Conservation (phyloP, 441 rosid species). For the Euphorbia celastroides region DNA sequence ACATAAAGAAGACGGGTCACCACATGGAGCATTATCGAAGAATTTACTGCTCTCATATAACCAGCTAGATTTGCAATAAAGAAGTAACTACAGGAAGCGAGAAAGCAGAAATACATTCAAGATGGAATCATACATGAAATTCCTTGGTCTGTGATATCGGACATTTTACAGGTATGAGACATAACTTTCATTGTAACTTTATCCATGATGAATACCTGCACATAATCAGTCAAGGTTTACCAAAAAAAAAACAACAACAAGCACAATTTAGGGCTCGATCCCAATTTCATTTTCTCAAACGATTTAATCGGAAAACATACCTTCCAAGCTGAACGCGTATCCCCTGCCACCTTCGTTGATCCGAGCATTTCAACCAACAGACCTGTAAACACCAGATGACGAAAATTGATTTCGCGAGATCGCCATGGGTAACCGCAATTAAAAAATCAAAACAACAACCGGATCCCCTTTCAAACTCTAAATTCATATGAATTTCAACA, state of each 20-base stretch:
- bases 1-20: not conserved
- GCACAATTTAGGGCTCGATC: not conserved
- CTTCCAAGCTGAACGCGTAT: constrained; percentile 79
- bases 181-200: constrained; percentile 88
- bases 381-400: constrained; percentile 32
- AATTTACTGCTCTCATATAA: not conserved
- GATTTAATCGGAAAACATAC: constrained; percentile 22
- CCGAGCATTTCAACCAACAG: constrained; percentile 85
- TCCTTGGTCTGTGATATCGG: constrained; percentile 95
- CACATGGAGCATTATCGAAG: not conserved
- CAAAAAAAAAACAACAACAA: not conserved
- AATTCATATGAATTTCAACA: not conserved
- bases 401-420: not conserved
- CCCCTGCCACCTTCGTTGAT: constrained; percentile 50
- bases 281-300: not conserved
- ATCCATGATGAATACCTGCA: constrained; percentile 91
- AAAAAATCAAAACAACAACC: not conserved
- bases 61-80: not conserved
- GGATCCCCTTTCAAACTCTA: not conserved
- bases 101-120: not conserved
- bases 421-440: not conserved
- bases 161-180: constrained; percentile 92
- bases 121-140: constrained; percentile 61
- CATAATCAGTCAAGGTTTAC: constrained; percentile 9
- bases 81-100: not conserved